phyloP scores from a whole-genome alignment of 345 rosid genomes.

The Leavenworthia alabamica region DNA sequence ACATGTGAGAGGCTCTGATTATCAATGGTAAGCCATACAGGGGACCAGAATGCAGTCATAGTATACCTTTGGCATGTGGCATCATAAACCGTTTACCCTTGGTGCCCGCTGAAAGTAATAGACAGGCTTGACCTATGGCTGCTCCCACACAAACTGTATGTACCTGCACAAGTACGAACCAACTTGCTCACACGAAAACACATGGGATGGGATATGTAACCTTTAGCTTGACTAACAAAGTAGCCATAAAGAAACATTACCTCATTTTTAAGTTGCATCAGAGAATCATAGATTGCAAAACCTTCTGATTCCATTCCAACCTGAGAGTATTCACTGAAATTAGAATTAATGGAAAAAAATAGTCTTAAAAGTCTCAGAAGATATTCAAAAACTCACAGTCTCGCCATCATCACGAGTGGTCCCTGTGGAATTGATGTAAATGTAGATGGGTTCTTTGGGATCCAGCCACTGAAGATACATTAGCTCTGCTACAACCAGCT shows the following conservation, averaged over 20 bases:
- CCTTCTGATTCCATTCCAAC: constrained; percentile 91
- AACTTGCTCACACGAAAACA: background rate
- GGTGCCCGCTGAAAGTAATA: constrained; percentile 77
- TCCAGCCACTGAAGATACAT: constrained; percentile 82
- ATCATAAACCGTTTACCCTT: constrained; percentile 81
- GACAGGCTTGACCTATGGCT: constrained; percentile 77
- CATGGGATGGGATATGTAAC: background rate
- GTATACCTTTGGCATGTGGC: constrained; percentile 80
- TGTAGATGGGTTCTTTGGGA: constrained; percentile 61
- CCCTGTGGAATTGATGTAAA: constrained; percentile 86
- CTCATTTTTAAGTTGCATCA: constrained; percentile 69
- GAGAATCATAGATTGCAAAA: constrained; percentile 79
- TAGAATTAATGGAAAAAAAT: background rate
- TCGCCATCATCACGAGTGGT: constrained; percentile 88
- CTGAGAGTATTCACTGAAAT: constrained; percentile 30
- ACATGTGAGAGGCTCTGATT: background rate
- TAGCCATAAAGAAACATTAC: constrained; percentile 20
- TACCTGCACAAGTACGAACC: constrained; percentile 41
- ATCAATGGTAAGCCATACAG: background rate
- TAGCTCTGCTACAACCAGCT: constrained; percentile 68
- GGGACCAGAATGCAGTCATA: background rate
- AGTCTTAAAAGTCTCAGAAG: too few species aligned
- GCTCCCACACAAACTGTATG: constrained; percentile 72
- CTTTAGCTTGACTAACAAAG: background rate
- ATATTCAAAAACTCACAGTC: constrained; percentile 72